A percentile compares a stretch with the other conserved stretches of the same genome.
Evolutionary conservation across 2,329 filamentous ascomycete species (phyloP).

Genomic region (Dactylella cylindrospora): DNA sequence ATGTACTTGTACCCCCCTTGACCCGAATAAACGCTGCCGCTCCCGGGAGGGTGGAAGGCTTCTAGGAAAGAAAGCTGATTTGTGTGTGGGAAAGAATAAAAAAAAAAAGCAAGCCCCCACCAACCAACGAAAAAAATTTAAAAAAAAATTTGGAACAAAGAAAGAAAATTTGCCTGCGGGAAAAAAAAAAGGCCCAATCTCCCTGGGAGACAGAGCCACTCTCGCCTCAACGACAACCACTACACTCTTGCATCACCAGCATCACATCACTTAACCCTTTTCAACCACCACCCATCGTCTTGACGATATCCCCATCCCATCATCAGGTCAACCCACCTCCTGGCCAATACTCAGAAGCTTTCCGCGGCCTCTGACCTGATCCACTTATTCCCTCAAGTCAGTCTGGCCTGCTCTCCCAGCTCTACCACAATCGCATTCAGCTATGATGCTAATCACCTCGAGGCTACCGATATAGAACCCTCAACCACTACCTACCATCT

Average conservation of each 20-base stretch:
- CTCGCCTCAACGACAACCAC: constrained; percentile 10
- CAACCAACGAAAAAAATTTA: too few relatives aligned
- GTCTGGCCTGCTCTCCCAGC: constrained; percentile 2
- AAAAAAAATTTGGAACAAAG: too few relatives aligned
- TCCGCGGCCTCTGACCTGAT: constrained; percentile 17
- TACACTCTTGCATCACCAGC: constrained; percentile 1
- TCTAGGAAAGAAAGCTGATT: too few relatives aligned
- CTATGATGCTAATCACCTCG: constrained; percentile 30
- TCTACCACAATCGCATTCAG: constrained; percentile 10
- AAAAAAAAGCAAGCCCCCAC: too few relatives aligned
- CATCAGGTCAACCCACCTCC: background rate
- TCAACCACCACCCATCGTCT: constrained; percentile 15
- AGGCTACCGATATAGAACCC: too few relatives aligned
- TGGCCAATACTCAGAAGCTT: constrained; percentile 21
- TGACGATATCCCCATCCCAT: constrained; percentile 11
- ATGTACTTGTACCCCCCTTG: too few relatives aligned
- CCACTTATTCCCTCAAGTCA: too few relatives aligned
- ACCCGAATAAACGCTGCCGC: too few relatives aligned
- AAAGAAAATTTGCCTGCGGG: constrained; percentile 35
- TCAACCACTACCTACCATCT: too few relatives aligned
- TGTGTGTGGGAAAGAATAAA: constrained; percentile 1
- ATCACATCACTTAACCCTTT: background rate
- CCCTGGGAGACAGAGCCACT: too few relatives aligned
- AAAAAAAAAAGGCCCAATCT: too few relatives aligned
- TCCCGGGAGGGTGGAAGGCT: too few relatives aligned